These are phyloP conservation scores for Carpinus fangiana DNA, from an alignment of 306 rosid genomes.

Conservation along the genomic window DNA sequence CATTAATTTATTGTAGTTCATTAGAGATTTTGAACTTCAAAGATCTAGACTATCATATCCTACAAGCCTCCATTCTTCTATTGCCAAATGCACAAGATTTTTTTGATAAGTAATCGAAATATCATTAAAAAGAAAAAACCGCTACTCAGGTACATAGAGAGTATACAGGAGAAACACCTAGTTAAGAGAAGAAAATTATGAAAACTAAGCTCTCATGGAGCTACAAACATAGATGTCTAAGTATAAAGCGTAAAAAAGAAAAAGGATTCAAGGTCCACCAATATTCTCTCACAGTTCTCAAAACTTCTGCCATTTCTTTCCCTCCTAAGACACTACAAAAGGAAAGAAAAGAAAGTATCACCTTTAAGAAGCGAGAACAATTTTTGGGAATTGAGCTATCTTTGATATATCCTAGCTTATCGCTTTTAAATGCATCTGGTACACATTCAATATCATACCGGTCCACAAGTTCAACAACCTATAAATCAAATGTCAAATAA, in stretches of 20 bases:
- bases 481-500: slow-evolving; percentile 30
- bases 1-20: not conserved
- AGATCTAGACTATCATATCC: not conserved
- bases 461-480: slow-evolving; percentile 90
- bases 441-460: slow-evolving; percentile 80
- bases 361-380: slow-evolving; percentile 76
- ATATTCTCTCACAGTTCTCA: too few relatives aligned
- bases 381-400: slow-evolving; percentile 67
- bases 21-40: not conserved
- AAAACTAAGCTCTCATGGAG: too few relatives aligned
- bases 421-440: slow-evolving; percentile 56
- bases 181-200: too few relatives aligned
- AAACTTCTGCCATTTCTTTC: too few relatives aligned
- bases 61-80: not conserved
- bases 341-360: slow-evolving; percentile 21
- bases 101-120: too few relatives aligned
- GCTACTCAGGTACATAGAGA: too few relatives aligned
- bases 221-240: too few relatives aligned
- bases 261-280: too few relatives aligned
- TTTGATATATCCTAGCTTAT: slow-evolving; percentile 79
- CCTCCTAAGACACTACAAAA: not conserved
- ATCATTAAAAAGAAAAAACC: too few relatives aligned
- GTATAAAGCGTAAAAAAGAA: too few relatives aligned
- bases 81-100: not conserved
- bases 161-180: too few relatives aligned